A percentile compares a stretch with the other conserved stretches of the same genome.
Conservation (phyloP, 371 early-diverging fungal genomes). For the Batkoa obscura region DNA sequence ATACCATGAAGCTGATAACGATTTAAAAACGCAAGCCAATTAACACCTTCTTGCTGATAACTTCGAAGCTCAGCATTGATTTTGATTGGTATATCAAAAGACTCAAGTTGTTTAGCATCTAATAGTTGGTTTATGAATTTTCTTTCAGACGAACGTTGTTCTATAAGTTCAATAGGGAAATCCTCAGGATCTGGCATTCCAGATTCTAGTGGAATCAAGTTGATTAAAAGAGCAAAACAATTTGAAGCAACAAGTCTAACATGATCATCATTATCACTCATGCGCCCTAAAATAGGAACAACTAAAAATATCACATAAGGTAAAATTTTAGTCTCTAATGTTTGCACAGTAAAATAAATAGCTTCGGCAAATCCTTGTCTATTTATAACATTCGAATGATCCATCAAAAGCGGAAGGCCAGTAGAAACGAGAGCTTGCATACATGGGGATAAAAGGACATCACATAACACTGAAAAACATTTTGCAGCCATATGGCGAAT, state of each 20-base stretch:
- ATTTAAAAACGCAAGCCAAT: slow-evolving; percentile 95
- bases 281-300: slow-evolving; percentile 91
- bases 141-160: slow-evolving; percentile 66
- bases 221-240: slow-evolving; percentile 85
- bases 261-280: slow-evolving; percentile 83
- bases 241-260: slow-evolving; percentile 76
- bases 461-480: slow-evolving; percentile 52
- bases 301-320: slow-evolving; percentile 91
- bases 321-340: slow-evolving; percentile 49
- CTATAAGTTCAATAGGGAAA: slow-evolving; percentile 53
- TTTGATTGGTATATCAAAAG: slow-evolving; percentile 65
- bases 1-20: slow-evolving; percentile 92
- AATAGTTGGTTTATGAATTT: slow-evolving; percentile 79
- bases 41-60: slow-evolving; percentile 96
- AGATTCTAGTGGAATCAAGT: slow-evolving; percentile 77
- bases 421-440: slow-evolving; percentile 63
- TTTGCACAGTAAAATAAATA: slow-evolving; percentile 39
- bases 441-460: slow-evolving; percentile 38
- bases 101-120: slow-evolving; percentile 70
- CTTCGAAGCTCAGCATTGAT: slow-evolving; percentile 82
- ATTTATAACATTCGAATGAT: slow-evolving; percentile 35
- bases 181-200: slow-evolving; percentile 82
- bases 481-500: slow-evolving; percentile 65
- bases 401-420: slow-evolving; percentile 60
- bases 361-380: slow-evolving; percentile 82